Evolutionary conservation across 2,329 filamentous ascomycete species (phyloP).

Genomic region (Aureobasidium sp.): DNA sequence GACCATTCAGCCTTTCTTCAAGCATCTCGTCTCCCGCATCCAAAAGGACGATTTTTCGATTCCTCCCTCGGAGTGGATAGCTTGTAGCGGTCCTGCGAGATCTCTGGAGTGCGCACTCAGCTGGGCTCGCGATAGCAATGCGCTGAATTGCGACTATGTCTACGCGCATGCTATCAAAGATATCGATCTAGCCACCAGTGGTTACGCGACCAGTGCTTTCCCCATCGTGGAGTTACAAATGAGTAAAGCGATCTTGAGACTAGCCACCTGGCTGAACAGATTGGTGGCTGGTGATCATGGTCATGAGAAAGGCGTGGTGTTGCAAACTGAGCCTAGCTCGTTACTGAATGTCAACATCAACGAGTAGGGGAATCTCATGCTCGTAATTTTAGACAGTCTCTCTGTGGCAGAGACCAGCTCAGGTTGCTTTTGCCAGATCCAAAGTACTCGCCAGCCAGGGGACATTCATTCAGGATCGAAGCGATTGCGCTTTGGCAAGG

Average conservation of each 20-base stretch:
- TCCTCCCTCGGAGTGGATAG: constrained; percentile 31
- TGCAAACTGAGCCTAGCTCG: constrained; percentile 1
- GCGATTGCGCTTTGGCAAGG: too few species aligned
- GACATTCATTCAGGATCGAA: too few species aligned
- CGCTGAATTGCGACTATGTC: constrained; percentile 35
- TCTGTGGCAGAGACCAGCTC: too few species aligned
- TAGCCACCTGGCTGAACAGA: constrained; percentile 35
- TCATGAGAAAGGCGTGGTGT: neutral
- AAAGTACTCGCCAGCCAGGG: too few species aligned
- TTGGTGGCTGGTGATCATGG: constrained; percentile 23
- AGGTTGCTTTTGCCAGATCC: too few species aligned
- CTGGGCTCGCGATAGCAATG: constrained; percentile 35
- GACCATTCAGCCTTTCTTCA: constrained; percentile 32
- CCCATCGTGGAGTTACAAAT: constrained; percentile 37
- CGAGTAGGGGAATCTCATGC: neutral
- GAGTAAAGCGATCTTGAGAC: constrained; percentile 34
- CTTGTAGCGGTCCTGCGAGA: constrained; percentile 30
- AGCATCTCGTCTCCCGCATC: constrained; percentile 31
- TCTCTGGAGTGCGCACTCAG: constrained; percentile 29
- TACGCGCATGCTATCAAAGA: constrained; percentile 28
- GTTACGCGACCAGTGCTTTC: constrained; percentile 33
- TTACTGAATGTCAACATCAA: neutral
- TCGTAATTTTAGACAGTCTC: too few species aligned
- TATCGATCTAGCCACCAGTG: constrained; percentile 30
- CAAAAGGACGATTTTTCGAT: constrained; percentile 31